A percentile compares a stretch with the other conserved stretches of the same genome.
Evolutionary conservation across 768 basidiomycete species (phyloP).

Genomic region (Hemileccinum impolitum): DNA sequence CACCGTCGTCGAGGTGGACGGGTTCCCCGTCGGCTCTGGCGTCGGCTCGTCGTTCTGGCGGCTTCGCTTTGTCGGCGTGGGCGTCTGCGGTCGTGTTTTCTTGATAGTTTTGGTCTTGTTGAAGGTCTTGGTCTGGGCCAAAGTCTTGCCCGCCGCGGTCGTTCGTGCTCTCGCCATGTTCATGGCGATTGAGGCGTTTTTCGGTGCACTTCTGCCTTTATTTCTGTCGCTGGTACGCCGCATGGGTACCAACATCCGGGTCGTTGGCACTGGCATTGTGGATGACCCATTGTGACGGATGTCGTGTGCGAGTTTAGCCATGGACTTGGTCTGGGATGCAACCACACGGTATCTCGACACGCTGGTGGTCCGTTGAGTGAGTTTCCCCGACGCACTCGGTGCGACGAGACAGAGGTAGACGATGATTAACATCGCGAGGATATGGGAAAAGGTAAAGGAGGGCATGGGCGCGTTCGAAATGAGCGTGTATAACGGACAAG

Average conservation of each 20-base stretch:
- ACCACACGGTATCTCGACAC: constrained; percentile 5
- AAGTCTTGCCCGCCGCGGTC: no score
- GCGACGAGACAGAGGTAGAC: constrained; percentile 6
- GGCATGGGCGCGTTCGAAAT: constrained; percentile 3
- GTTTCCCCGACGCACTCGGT: constrained; percentile 7
- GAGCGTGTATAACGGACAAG: not conserved
- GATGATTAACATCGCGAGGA: constrained; percentile 13
- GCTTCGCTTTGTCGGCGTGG: constrained; percentile 16
- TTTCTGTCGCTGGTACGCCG: not conserved
- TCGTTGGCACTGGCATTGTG: no score
- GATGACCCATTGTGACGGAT: constrained; percentile 3
- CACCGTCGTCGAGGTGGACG: constrained; percentile 35
- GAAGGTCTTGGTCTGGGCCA: no score
- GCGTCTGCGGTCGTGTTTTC: not conserved
- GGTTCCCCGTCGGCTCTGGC: constrained; percentile 37
- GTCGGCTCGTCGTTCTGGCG: constrained; percentile 33
- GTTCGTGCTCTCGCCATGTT: not conserved
- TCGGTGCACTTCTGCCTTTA: not conserved
- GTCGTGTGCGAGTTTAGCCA: not conserved
- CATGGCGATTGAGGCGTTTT: not conserved
- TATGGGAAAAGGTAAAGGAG: constrained; percentile 5
- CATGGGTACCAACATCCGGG: not conserved
- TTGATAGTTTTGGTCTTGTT: no score
- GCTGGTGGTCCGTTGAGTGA: not conserved
- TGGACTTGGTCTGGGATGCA: not conserved